Percentiles rank a stretch among this genome's conserved stretches.
These are phyloP conservation scores for Sequoiadendron giganteum DNA, from an alignment of 75 land plant species.

Conservation along the genomic window DNA sequence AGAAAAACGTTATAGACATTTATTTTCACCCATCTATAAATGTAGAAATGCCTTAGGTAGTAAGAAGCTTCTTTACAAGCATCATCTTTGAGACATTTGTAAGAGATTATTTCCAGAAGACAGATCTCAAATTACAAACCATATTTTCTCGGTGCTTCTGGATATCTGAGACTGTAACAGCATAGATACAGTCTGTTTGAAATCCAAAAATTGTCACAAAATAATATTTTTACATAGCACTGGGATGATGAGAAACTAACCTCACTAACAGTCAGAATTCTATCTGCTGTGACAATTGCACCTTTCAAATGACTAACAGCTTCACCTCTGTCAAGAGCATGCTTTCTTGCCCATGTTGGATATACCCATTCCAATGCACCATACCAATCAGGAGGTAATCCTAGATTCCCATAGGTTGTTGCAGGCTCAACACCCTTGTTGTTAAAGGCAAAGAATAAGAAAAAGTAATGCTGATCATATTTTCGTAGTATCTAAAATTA, in stretches of 20 bases:
- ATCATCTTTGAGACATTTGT: neutral
- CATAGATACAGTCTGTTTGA: neutral
- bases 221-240: neutral
- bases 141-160: neutral
- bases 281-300: constrained; percentile 90
- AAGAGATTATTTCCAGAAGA: constrained; percentile 2
- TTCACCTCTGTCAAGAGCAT: constrained; percentile 93
- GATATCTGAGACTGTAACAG: neutral
- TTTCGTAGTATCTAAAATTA: neutral
- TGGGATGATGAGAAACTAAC: constrained; percentile 27
- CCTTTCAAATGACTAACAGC: constrained; percentile 94
- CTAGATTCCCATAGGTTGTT: constrained; percentile 65
- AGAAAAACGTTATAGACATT: neutral
- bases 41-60: neutral
- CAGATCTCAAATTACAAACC: neutral
- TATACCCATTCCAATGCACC: constrained; percentile 94
- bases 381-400: constrained; percentile 89
- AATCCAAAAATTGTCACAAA: neutral
- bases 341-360: constrained; percentile 90
- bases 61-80: neutral
- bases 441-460: neutral
- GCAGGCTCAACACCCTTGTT: constrained; percentile 90
- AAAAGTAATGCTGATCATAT: neutral
- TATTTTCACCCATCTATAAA: neutral
- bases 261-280: constrained; percentile 87